These are phyloP conservation scores for Aspergillus cavernicola DNA, from an alignment of 495 filamentous ascomycete species.

Conservation along the genomic window DNA sequence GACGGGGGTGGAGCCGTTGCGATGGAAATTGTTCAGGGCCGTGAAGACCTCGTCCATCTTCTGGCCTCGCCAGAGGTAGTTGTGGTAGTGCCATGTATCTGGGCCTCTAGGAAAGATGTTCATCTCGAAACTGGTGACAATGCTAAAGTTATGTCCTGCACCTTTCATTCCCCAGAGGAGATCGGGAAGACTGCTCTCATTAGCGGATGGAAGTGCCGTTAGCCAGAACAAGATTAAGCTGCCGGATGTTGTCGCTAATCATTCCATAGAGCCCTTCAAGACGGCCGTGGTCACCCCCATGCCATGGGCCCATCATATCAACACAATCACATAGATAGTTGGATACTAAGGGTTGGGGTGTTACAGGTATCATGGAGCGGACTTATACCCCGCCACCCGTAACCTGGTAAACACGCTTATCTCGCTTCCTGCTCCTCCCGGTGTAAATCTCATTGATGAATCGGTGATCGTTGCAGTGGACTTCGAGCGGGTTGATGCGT, in stretches of 20 bases:
- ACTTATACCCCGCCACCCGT: too few species aligned
- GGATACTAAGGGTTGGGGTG: too few species aligned
- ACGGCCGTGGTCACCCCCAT: constrained; percentile 13
- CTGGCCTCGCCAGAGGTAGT: constrained; percentile 1
- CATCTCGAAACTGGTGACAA: constrained; percentile 15
- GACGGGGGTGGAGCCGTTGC: constrained; percentile 1
- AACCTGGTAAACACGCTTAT: too few species aligned
- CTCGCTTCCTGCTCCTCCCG: too few species aligned
- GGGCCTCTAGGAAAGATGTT: constrained; percentile 1
- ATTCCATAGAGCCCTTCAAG: constrained; percentile 8
- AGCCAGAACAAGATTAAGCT: constrained; percentile 10
- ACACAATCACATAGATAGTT: too few species aligned
- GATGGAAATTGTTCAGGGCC: constrained; percentile 1
- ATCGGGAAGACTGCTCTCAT: neutral
- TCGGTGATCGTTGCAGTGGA: too few species aligned
- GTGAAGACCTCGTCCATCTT: constrained; percentile 10
- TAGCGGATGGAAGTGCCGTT: constrained; percentile 6
- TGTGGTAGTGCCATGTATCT: constrained; percentile 6
- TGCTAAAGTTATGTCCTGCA: constrained; percentile 16
- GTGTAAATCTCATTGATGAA: too few species aligned
- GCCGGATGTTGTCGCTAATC: constrained; percentile 7
- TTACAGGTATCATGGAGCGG: too few species aligned
- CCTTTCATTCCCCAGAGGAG: constrained; percentile 15
- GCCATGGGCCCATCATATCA: constrained; percentile 1
- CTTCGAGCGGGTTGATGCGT: too few species aligned